Percentiles rank a stretch among this genome's conserved stretches.
Conservation (phyloP, 495 filamentous ascomycete species). For the Lophium mytilinum region DNA sequence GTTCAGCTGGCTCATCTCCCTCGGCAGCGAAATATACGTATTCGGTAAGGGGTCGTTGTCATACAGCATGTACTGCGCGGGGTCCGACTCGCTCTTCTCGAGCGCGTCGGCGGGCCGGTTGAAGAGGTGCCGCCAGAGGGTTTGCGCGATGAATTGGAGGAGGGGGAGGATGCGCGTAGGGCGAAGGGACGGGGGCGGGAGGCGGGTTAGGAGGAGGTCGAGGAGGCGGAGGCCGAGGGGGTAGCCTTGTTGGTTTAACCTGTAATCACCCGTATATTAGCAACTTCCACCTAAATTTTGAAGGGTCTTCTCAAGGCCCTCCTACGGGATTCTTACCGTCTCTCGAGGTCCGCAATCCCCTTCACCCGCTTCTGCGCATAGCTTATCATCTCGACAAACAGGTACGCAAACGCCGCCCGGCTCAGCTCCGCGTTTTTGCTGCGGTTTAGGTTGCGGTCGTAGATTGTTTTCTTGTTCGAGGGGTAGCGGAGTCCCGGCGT, state of each 20-base stretch:
- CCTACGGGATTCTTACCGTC: conserved; percentile 55
- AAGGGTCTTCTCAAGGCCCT: too few relatives aligned
- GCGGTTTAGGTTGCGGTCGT: conserved; percentile 88
- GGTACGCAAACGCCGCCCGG: conserved; percentile 86
- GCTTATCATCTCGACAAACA: conserved; percentile 94
- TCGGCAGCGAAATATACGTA: conserved; percentile 81
- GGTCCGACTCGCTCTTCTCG: conserved; percentile 73
- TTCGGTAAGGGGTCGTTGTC: conserved; percentile 97
- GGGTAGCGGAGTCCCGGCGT: conserved; percentile 76
- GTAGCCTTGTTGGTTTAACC: conserved; percentile 91
- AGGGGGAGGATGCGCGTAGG: conserved; percentile 85
- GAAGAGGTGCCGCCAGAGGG: conserved; percentile 89
- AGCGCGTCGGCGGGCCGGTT: conserved; percentile 80
- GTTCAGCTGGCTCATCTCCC: conserved; percentile 92
- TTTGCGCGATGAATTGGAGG: conserved; percentile 87
- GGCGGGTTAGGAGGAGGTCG: conserved; percentile 83
- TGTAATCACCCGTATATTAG: too few relatives aligned
- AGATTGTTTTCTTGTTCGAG: conserved; percentile 94
- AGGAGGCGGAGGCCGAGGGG: conserved; percentile 89
- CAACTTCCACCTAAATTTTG: too few relatives aligned
- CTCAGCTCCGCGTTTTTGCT: conserved; percentile 79
- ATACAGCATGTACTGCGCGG: conserved; percentile 95
- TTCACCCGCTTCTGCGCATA: conserved; percentile 89
- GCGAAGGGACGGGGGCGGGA: conserved; percentile 54
- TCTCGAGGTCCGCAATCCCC: conserved; percentile 87